A percentile compares a stretch with the other conserved stretches of the same genome.
phyloP scores from a whole-genome alignment of 192 early-diverging fungal genomes.

The Mortierella hygrophila region DNA sequence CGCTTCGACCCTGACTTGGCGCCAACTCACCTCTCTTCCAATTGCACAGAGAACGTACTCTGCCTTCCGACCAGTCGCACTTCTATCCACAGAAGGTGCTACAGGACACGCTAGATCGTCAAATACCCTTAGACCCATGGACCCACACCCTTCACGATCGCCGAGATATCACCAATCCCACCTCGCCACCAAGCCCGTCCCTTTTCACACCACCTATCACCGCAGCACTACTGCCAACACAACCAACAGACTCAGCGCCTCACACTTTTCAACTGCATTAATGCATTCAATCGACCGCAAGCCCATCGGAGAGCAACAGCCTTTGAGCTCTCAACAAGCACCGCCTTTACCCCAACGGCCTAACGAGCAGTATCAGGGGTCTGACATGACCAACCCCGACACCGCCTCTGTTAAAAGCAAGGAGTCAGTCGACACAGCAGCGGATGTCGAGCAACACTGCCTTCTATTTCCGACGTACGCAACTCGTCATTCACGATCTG shows the following conservation, averaged over 20 bases:
- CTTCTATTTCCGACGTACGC: slow-evolving; percentile 66
- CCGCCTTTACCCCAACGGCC: not conserved
- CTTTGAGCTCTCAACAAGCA: not conserved
- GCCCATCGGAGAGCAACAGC: not conserved
- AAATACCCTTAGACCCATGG: not conserved
- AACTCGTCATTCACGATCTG: slow-evolving; percentile 44
- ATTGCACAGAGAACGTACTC: not conserved
- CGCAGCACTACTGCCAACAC: not conserved
- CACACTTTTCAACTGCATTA: slow-evolving; percentile 2
- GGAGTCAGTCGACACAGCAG: not conserved
- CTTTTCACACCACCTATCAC: slow-evolving; percentile 7
- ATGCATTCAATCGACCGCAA: not conserved
- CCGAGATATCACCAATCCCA: slow-evolving; percentile 12
- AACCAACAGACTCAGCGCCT: not conserved
- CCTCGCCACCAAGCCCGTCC: not conserved
- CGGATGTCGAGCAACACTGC: slow-evolving; percentile 55
- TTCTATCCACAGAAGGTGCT: not conserved
- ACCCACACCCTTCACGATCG: slow-evolving; percentile 21
- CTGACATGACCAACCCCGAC: not conserved
- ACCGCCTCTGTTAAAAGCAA: not conserved
- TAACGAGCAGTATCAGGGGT: not conserved
- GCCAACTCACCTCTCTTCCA: not conserved
- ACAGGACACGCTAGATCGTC: not conserved
- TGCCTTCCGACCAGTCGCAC: not conserved
- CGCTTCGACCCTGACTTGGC: not conserved